phyloP scores from a whole-genome alignment of 2,329 filamentous ascomycete species.

The Monosporascus sp. region DNA sequence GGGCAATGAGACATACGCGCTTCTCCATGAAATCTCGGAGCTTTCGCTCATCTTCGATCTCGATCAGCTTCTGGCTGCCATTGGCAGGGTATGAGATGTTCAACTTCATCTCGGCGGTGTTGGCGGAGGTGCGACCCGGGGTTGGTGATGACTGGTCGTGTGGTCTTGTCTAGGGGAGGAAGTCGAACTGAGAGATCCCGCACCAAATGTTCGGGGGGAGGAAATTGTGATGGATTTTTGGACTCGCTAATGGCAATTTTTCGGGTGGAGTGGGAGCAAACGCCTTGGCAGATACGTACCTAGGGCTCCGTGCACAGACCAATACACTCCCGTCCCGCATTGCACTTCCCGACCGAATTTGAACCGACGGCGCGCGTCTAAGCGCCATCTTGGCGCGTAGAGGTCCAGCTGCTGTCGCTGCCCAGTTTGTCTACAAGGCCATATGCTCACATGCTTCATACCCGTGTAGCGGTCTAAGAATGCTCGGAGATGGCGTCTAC shows the following conservation, averaged over 20 bases:
- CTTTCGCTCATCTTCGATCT: constrained; percentile 99
- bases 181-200: constrained; percentile 22
- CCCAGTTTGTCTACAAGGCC: not conserved
- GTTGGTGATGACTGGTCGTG: constrained; percentile 12
- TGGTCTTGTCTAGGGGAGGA: constrained; percentile 22
- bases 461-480: not conserved
- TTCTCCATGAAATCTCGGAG: constrained; percentile 98
- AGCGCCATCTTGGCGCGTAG: not conserved
- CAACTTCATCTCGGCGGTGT: constrained; percentile 64
- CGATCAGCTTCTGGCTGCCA: constrained; percentile 99
- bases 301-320: constrained; percentile 24
- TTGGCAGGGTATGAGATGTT: constrained; percentile 90
- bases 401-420: not conserved
- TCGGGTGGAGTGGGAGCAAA: constrained; percentile 15
- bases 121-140: constrained; percentile 26
- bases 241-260: constrained; percentile 27
- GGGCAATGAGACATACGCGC: constrained; percentile 57
- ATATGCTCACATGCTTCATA: not conserved
- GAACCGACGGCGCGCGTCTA: no score
- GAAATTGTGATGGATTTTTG: constrained; percentile 21
- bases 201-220: constrained; percentile 15
- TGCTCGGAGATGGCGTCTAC: constrained; percentile 26
- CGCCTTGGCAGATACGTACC: constrained; percentile 13
- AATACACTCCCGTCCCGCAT: not conserved
- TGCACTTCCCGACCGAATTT: no score